These are phyloP conservation scores for Syncephalis fuscata DNA, from an alignment of 371 early-diverging fungal species.

Conservation along the genomic window DNA sequence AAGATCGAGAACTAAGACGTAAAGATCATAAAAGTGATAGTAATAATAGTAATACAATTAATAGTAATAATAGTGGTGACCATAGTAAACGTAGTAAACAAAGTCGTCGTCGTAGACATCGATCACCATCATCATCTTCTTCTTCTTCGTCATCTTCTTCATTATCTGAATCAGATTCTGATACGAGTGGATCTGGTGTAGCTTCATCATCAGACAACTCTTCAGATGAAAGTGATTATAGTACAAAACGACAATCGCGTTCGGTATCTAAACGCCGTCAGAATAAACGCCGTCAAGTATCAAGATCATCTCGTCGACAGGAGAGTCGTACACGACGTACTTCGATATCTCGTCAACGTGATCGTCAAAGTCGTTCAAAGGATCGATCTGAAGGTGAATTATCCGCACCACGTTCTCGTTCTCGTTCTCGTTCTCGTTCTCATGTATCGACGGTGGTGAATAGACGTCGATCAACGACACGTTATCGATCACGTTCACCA, in stretches of 20 bases:
- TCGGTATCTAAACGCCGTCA: not conserved
- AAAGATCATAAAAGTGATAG: slow-evolving; percentile 5
- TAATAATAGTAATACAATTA: too few species aligned
- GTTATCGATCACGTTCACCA: too few species aligned
- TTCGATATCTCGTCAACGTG: not conserved
- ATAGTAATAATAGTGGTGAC: slow-evolving; percentile 1
- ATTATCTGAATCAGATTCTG: not conserved
- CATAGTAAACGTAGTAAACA: slow-evolving; percentile 2
- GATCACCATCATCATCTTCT: not conserved
- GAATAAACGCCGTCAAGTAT: not conserved
- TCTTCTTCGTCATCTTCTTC: not conserved
- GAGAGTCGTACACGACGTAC: not conserved
- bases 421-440: slow-evolving; percentile 1
- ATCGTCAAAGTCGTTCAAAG: slow-evolving; percentile 1
- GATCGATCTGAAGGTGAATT: too few species aligned
- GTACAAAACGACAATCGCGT: slow-evolving; percentile 2
- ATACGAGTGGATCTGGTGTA: not conserved
- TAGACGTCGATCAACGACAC: too few species aligned
- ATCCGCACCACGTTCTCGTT: slow-evolving; percentile 3
- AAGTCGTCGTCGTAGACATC: not conserved
- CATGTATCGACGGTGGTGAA: too few species aligned
- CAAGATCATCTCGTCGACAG: slow-evolving; percentile 1
- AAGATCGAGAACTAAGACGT: slow-evolving; percentile 12
- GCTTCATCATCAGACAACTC: not conserved
- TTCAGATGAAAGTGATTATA: not conserved